A percentile compares a stretch with the other conserved stretches of the same genome.
These are phyloP conservation scores for Eruca vesicaria DNA, from an alignment of 441 rosid genomes.

Conservation along the genomic window DNA sequence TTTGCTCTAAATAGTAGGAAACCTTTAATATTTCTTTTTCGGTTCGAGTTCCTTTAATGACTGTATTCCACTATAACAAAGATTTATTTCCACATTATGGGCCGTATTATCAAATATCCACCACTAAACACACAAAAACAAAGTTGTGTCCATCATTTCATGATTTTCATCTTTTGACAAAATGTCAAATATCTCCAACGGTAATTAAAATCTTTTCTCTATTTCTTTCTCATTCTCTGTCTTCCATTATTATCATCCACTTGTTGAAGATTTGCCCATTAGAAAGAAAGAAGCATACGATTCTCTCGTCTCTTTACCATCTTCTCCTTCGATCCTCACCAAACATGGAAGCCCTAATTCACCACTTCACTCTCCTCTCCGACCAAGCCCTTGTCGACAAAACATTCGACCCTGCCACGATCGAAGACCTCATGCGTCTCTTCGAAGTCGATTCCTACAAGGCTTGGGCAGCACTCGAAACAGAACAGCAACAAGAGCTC, in stretches of 20 bases:
- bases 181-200: slow-evolving; percentile 27
- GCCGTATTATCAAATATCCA: neutral
- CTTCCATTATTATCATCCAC: slow-evolving; percentile 21
- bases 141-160: neutral
- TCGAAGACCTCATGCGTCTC: slow-evolving; percentile 76
- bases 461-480: slow-evolving; percentile 74
- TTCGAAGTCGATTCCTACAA: slow-evolving; percentile 87
- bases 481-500: slow-evolving; percentile 46
- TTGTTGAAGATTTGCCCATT: neutral
- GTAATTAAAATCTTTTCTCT: neutral
- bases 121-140: neutral
- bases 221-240: neutral
- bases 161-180: slow-evolving; percentile 29
- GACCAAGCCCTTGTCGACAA: slow-evolving; percentile 68
- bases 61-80: no score
- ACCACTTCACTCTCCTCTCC: slow-evolving; percentile 75
- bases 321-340: slow-evolving; percentile 3
- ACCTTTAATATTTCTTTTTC: no score
- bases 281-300: slow-evolving; percentile 19
- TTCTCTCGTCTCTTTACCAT: slow-evolving; percentile 2
- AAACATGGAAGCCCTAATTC: slow-evolving; percentile 74
- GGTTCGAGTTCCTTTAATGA: no score
- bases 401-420: slow-evolving; percentile 67
- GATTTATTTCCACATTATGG: neutral
- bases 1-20: no score